phyloP scores from a whole-genome alignment of 257 asterid genomes.

The Nicotiana benthamiana region DNA sequence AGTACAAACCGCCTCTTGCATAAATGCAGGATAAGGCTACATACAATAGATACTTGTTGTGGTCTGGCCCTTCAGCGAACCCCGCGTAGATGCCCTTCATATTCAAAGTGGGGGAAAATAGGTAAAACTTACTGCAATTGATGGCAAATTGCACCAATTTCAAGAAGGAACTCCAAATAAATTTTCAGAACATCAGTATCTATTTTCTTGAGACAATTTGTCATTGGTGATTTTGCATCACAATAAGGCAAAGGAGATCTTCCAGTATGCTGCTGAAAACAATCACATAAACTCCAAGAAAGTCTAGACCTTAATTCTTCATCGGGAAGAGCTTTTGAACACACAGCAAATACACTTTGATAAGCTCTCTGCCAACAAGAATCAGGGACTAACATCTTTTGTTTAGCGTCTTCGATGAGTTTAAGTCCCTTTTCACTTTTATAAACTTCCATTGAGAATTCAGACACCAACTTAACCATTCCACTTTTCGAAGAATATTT shows the following conservation, averaged over 20 bases:
- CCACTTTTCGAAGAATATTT: not conserved
- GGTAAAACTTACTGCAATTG: conserved; percentile 57
- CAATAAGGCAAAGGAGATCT: conserved; percentile 57
- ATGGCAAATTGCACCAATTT: conserved; percentile 73
- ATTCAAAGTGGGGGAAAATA: not conserved
- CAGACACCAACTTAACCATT: conserved; percentile 22
- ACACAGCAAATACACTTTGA: conserved; percentile 41
- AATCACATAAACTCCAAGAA: conserved; percentile 79
- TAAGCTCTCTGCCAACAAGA: conserved; percentile 72
- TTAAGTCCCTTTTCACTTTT: conserved; percentile 40
- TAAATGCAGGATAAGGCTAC: too few species aligned
- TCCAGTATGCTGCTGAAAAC: conserved; percentile 69
- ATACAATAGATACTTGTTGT: too few species aligned
- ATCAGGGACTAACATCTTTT: conserved; percentile 32
- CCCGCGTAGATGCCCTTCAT: too few species aligned
- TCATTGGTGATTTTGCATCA: conserved; percentile 31
- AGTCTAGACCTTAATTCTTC: conserved; percentile 64
- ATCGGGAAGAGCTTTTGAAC: conserved; percentile 52
- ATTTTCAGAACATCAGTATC: conserved; percentile 37
- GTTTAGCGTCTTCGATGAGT: conserved; percentile 41
- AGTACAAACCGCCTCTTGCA: too few species aligned
- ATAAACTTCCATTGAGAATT: conserved; percentile 53
- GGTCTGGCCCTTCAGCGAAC: too few species aligned
- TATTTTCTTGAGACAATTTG: conserved; percentile 37
- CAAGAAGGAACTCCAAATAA: conserved; percentile 58